phyloP scores from a whole-genome alignment of 2,329 filamentous ascomycete genomes.

The Aureobasidium uvarum region DNA sequence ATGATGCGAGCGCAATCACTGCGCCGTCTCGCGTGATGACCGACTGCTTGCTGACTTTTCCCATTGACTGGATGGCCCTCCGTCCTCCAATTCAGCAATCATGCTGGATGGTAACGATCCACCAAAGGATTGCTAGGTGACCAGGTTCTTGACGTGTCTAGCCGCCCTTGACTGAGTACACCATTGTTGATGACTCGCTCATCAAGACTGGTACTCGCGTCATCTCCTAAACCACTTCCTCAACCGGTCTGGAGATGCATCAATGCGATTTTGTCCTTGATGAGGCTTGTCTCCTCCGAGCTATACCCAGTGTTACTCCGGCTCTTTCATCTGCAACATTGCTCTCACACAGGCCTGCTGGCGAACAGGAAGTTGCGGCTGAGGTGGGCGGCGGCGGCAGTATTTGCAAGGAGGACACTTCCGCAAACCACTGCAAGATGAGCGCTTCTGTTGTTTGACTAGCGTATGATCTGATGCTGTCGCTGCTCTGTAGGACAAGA shows the following conservation, averaged over 20 bases:
- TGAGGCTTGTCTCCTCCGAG: not conserved
- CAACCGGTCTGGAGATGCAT: not conserved
- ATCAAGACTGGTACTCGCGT: not conserved
- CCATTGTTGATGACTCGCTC: not conserved
- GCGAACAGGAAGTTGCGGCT: not conserved
- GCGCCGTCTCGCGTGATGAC: not conserved
- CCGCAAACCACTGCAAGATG: not conserved
- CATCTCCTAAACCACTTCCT: not conserved
- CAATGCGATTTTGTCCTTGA: not conserved
- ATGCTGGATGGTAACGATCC: not conserved
- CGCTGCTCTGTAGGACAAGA: not conserved
- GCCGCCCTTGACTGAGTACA: not conserved
- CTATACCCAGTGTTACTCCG: not conserved
- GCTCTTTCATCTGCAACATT: not conserved
- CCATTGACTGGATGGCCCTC: not conserved
- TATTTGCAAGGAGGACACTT: not conserved
- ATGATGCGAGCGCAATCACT: not conserved
- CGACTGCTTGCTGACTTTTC: not conserved
- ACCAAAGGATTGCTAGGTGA: not conserved
- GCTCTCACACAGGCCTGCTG: not conserved
- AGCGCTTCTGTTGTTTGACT: not conserved
- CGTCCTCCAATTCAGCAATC: not conserved
- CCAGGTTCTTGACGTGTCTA: not conserved
- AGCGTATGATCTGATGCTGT: not conserved
- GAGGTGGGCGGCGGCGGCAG: not conserved